Evolutionary conservation across 2,329 filamentous ascomycete species (phyloP), one percentile per base, ranked within the genome.

Genomic region (Dactylellina drechsleri): DNA sequence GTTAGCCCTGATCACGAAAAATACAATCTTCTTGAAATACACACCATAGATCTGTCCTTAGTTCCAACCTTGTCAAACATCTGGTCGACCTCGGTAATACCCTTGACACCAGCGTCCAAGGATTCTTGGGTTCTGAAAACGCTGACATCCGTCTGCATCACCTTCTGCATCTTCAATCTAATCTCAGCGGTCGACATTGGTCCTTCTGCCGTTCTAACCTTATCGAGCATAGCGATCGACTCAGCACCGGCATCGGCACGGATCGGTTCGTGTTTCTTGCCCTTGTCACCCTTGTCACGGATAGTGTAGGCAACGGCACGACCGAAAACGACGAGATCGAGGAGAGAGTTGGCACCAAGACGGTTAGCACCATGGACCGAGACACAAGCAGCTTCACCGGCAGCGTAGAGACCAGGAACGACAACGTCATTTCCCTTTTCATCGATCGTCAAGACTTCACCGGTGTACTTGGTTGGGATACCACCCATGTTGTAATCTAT

Each of bases 351-450:
- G 86, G 95, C 94, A 81, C 94, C 94, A 73, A 99, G 89, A 83
- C 95, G 92, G 87, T 98, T 99, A 80, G 95, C 95, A 82, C 95
- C 95, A 86, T 98, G 95, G 79, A 99, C 94, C 62, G 94, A 98
- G 80, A 98, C 94, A 83, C 93, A 98, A 80, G 94, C 94, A 79
- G 95, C 93, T 86, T 98, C 94, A 86, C 94, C 94, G 80, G 93
- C 97, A 80, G 95, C 95, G 82, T 94, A 98, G 77, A 99, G 88
- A 83, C 94, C 94, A 70, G 92, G 93, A 20, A 99, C 95, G 79
- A 97, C 88, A 87, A 96, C 88, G 85, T 98, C 95, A 71, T 96
- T 89, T 79, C 95, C 95, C 26, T 77, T 57, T 81, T 91, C 90
- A 79, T 97, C 92, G 61, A 96, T 86, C 16, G 92, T 96, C 79